A percentile compares a stretch with the other conserved stretches of the same genome.
Conservation (phyloP, 2,329 filamentous ascomycete species). For the Huntiella savannae region DNA sequence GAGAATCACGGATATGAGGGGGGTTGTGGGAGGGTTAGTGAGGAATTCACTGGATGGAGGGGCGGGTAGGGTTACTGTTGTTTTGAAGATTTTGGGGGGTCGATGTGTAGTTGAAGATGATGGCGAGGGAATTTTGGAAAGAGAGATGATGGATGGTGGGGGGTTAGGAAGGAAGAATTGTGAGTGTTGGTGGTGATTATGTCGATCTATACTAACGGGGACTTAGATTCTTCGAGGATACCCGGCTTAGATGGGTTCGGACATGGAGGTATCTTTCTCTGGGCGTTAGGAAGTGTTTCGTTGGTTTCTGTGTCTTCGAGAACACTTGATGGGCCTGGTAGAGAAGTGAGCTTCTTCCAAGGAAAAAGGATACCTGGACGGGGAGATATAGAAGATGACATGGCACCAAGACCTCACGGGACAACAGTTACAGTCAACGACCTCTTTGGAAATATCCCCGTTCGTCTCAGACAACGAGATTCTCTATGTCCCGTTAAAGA, state of each 20-base stretch:
- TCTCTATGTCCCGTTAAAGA: constrained; percentile 35
- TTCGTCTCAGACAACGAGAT: constrained; percentile 64
- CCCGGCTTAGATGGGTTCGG: constrained; percentile 36
- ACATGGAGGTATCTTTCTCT: constrained; percentile 49
- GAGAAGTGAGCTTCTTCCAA: neutral
- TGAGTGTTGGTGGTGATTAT: constrained; percentile 21
- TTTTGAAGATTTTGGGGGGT: constrained; percentile 56
- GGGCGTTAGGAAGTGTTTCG: constrained; percentile 57
- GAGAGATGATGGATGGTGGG: constrained; percentile 52
- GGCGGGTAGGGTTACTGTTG: constrained; percentile 48
- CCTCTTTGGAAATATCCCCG: constrained; percentile 78
- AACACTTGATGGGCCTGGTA: too few relatives aligned
- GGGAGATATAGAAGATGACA: neutral
- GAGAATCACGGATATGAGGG: constrained; percentile 21
- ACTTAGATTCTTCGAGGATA: neutral
- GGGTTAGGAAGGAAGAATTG: constrained; percentile 56
- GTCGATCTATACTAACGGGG: neutral
- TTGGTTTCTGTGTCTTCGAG: constrained; percentile 40
- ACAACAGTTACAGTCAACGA: constrained; percentile 60
- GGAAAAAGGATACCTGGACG: neutral
- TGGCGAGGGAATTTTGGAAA: constrained; percentile 54
- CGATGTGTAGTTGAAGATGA: constrained; percentile 70
- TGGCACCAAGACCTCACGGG: constrained; percentile 31
- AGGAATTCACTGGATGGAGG: constrained; percentile 72
- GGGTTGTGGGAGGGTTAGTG: constrained; percentile 51